Base-by-base conservation (phyloP, 2,329 filamentous ascomycete species). In the Sporothrix schenckii region DNA sequence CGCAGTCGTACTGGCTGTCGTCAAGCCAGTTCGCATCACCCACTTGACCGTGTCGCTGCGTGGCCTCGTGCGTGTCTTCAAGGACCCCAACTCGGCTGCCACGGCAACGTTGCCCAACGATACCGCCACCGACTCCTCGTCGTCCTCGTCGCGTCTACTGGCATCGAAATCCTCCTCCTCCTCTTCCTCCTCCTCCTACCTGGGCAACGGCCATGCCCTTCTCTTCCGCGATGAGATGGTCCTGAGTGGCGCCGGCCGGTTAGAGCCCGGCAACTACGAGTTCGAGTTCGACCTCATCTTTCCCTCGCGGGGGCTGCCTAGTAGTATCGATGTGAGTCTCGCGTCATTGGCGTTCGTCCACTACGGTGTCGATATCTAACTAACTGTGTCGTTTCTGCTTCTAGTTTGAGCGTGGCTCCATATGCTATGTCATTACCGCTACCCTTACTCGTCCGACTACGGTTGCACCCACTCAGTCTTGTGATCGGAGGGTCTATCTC, bases 361-460 rank as follows among this genome's bases (percentile, higher is more conserved):
- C 53, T 58, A 21, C 61, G n/a, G 49, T 24, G n/a, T 75, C 75
- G 83, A 47, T 44, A 77, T 68, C 50, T 61, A 49, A 66, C 66
- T 65, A 49, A 66, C 66, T 49, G n/a, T 58, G 9, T 11, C 19
- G 69, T 44, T 65, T 69, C 66, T 39, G 47, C 56, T 61, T 19
- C 1, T 60, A 98, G 93, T 99, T 99, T 79, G 95, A 98, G 81
- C 89, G 94, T 77, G 95, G 95, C 49, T 94, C 92, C 1, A 92
- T 99, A 76, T 91, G 91, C 24, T 99, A 98, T 81, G 89, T 94
- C 82, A 87, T 98, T 75, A 94, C 92, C 6, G 91, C 94, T 44
- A 97, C 93, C 10, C 80, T 98, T 70, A 98, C 94, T 24, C 89
- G 93, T 70, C 94, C 95, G 24, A 95, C 92, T 0, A 89, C 93